Percentiles rank a stretch among this genome's conserved stretches.
phyloP scores from a whole-genome alignment of 331 rosid genomes.

The Acacia concinna region DNA sequence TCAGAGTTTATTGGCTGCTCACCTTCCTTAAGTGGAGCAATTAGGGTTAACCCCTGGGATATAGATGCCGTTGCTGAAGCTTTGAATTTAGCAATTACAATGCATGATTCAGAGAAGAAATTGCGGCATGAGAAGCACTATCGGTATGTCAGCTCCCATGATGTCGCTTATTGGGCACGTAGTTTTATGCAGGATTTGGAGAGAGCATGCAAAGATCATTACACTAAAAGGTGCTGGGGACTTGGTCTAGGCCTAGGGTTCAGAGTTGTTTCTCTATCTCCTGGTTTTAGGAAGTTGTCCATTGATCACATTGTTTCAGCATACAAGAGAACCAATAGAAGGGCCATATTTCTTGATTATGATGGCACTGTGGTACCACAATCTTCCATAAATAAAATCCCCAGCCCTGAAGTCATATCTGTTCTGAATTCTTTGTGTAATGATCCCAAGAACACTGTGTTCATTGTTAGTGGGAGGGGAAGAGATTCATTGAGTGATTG shows the following conservation, averaged over 20 bases:
- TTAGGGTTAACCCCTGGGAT: slow-evolving; percentile 98
- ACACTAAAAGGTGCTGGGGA: slow-evolving; percentile 93
- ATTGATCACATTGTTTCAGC: slow-evolving; percentile 79
- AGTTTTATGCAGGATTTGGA: slow-evolving; percentile 92
- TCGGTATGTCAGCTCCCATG: slow-evolving; percentile 89
- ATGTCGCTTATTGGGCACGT: slow-evolving; percentile 92
- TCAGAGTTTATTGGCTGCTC: slow-evolving; percentile 97
- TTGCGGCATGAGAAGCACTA: slow-evolving; percentile 95
- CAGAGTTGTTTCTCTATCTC: slow-evolving; percentile 87
- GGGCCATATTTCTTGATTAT: slow-evolving; percentile 93
- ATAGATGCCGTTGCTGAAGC: slow-evolving; percentile 96
- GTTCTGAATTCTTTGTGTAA: slow-evolving; percentile 69
- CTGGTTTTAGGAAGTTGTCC: slow-evolving; percentile 80
- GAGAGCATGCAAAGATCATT: slow-evolving; percentile 94
- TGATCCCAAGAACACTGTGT: slow-evolving; percentile 82
- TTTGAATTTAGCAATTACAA: slow-evolving; percentile 65
- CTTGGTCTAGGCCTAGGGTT: slow-evolving; percentile 86
- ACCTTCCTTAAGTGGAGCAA: slow-evolving; percentile 96
- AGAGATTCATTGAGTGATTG: slow-evolving; percentile 74
- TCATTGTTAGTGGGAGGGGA: slow-evolving; percentile 93
- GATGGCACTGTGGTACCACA: slow-evolving; percentile 91
- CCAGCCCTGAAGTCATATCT: slow-evolving; percentile 74
- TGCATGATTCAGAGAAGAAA: slow-evolving; percentile 77
- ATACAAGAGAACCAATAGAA: slow-evolving; percentile 70
- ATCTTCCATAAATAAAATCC: slow-evolving; percentile 68